These are phyloP conservation scores for Trichoderma endophyticum DNA, from an alignment of 2,329 filamentous ascomycete genomes.

Conservation along the genomic window DNA sequence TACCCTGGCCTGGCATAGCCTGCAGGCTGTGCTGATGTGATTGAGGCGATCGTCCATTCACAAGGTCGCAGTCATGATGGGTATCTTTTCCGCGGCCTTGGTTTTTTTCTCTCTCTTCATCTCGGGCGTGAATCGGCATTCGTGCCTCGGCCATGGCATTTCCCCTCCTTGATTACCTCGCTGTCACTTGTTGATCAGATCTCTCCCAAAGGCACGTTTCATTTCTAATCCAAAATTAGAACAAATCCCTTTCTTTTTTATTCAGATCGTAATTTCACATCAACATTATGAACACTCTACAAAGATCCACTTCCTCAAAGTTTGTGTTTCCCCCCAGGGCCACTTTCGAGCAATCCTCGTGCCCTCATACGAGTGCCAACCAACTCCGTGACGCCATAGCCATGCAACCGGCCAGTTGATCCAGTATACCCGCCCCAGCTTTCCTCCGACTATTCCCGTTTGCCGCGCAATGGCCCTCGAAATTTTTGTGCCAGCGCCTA, in stretches of 20 bases:
- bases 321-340: slow-evolving; percentile 13
- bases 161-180: neutral
- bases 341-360: slow-evolving; percentile 14
- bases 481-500: slow-evolving; percentile 3
- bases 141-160: neutral
- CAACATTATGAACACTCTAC: slow-evolving; percentile 19
- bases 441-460: slow-evolving; percentile 22
- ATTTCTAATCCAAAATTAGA: neutral
- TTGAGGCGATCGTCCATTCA: neutral
- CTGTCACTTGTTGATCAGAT: neutral
- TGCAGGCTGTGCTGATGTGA: neutral
- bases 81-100: neutral
- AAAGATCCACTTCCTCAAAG: slow-evolving; percentile 13
- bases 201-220: neutral
- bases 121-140: neutral
- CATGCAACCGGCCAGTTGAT: slow-evolving; percentile 36
- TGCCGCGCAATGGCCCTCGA: slow-evolving; percentile 1
- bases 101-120: neutral
- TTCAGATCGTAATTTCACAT: slow-evolving; percentile 16
- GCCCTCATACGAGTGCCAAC: slow-evolving; percentile 25
- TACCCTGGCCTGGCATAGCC: neutral
- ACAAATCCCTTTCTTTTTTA: slow-evolving; percentile 5
- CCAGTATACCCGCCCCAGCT: slow-evolving; percentile 30
- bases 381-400: slow-evolving; percentile 44
- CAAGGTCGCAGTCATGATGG: neutral